Percentiles rank a stretch among this genome's conserved stretches.
phyloP scores from a whole-genome alignment of 768 basidiomycete genomes.

The Sarcodon sp. region DNA sequence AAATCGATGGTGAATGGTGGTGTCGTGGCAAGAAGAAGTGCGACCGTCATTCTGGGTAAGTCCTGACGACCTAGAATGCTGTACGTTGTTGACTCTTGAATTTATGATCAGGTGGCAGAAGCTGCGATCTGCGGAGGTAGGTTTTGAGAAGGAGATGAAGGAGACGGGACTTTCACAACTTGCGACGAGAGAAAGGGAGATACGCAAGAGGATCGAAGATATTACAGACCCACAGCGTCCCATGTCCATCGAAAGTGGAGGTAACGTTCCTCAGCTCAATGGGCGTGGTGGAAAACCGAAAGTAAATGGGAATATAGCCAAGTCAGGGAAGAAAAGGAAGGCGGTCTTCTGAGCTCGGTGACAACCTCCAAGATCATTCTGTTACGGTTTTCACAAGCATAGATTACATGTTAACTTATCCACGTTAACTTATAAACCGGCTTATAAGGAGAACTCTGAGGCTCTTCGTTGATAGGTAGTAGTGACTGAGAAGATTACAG shows the following conservation, averaged over 20 bases:
- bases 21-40: constrained; percentile 66
- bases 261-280: constrained; percentile 9
- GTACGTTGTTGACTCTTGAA: background rate
- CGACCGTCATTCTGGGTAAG: constrained; percentile 67
- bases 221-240: constrained; percentile 24
- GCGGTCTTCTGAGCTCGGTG: constrained; percentile 17
- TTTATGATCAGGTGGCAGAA: constrained; percentile 56
- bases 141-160: constrained; percentile 65
- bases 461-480: background rate
- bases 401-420: no score
- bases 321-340: constrained; percentile 43
- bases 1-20: constrained; percentile 53
- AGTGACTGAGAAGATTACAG: constrained; percentile 9
- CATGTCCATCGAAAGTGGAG: background rate
- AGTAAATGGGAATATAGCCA: constrained; percentile 18
- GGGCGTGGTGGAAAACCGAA: constrained; percentile 21
- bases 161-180: constrained; percentile 54
- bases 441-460: no score
- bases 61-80: constrained; percentile 5
- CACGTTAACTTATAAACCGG: no score
- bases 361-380: no score
- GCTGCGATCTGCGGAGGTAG: constrained; percentile 58
- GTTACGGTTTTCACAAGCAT: no score
- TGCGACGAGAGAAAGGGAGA: constrained; percentile 64
- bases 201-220: constrained; percentile 69